Evolutionary conservation across 169 alveolate species (phyloP).

Genomic region (Toxoplasma gondii): DNA sequence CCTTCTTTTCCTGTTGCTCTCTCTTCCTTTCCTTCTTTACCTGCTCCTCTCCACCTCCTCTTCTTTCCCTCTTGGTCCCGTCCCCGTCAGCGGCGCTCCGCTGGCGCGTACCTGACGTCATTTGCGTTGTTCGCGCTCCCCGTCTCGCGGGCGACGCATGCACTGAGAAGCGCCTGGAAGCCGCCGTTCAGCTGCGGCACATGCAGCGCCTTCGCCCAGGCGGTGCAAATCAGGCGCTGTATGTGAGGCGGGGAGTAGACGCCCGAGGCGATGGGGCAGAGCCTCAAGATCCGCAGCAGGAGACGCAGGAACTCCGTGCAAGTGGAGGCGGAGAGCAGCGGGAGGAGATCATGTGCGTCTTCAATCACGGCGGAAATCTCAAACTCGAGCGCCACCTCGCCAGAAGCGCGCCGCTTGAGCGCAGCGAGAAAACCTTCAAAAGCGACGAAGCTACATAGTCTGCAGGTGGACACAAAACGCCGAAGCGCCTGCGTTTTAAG

Average conservation of each 20-base stretch:
- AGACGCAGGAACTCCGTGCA: not conserved
- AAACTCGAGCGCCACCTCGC: not conserved
- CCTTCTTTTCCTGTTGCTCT: not conserved
- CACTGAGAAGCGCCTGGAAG: conserved; percentile 24
- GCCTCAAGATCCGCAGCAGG: not conserved
- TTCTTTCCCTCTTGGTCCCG: not conserved
- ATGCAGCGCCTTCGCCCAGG: not conserved
- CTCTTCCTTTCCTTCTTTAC: not conserved
- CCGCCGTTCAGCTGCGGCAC: conserved; percentile 15
- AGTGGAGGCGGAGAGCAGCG: not conserved
- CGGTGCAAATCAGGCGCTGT: not conserved
- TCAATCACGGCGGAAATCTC: not conserved
- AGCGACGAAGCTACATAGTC: conserved; percentile 1
- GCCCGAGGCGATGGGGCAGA: not conserved
- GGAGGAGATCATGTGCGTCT: not conserved
- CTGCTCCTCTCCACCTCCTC: not conserved
- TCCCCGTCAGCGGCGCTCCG: too few species aligned
- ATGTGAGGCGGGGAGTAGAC: not conserved
- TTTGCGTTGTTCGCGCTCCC: not conserved
- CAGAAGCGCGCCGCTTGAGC: not conserved
- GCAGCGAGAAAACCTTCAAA: not conserved
- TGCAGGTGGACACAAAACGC: too few species aligned
- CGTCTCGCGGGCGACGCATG: not conserved
- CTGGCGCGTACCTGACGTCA: not conserved
- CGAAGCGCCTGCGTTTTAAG: too few species aligned